Evolutionary conservation across 2,329 filamentous ascomycete species (phyloP), one percentile per base, ranked within the genome.

Genomic region (Orbilia brochopaga): DNA sequence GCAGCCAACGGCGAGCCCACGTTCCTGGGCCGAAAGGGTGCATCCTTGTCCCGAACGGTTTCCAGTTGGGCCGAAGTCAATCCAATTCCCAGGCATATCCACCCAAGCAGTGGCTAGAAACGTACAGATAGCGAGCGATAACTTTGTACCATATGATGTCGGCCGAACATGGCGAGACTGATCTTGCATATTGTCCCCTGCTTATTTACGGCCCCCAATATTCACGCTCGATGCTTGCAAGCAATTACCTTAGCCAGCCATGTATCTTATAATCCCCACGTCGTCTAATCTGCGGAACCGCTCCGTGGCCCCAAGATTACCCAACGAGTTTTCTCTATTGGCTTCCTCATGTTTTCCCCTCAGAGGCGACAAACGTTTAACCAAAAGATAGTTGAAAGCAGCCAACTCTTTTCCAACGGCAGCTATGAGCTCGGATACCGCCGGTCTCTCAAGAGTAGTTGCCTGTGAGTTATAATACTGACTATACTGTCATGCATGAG

Each of bases 1-100:
- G 63, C 59, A 70, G 37, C 66, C 66, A 70, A 63, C 66, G 54
- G 59, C 66, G 30, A 63, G 58, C 63, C 66, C 66, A 70, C 66
- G 66, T 70, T 70, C 58, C 40, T 55, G 48, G 23, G 51, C 59
- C 66, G 35, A 69, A 19, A 11, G 52, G 8, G 32, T 17, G 5
- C 10, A 63, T 59, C 66, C 66, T 56, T 59, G 58, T 51, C 51
- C 51, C 46, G 46, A 46, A 48, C 27, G 17, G 6, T 60, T 58
- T 44, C 53, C 50, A 42, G 19, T 19, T 11, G n/a, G 2, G 37
- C 50, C 5, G 11, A 15, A 44, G 5, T 17, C 4, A 15, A 44
- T 3, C 40, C 40, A 44, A 17, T 5, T 8, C 8, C 13, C 40
- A 44, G 5, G 13, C 11, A 13, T 13, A 6, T 17, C 40, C 40